phyloP scores from a whole-genome alignment of 164 flowering plant species.

The Liriodendron chinense region DNA sequence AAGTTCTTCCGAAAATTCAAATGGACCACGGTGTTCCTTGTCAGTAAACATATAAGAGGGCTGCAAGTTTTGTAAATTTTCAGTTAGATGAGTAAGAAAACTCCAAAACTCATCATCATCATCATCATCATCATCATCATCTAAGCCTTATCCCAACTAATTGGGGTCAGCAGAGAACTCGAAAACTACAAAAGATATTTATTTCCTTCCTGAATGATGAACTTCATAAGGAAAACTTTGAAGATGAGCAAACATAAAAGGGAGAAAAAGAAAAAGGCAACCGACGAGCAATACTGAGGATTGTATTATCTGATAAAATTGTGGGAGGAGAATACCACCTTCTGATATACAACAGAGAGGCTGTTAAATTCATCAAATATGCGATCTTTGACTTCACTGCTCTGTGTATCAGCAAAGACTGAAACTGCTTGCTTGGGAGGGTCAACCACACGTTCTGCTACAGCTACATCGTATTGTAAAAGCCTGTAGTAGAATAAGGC shows the following conservation, averaged over 20 bases:
- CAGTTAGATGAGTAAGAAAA: conserved; percentile 3
- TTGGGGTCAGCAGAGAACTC: no score
- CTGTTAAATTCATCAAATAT: conserved; percentile 98
- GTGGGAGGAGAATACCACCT: conserved; percentile 41
- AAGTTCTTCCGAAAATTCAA: conserved; percentile 88
- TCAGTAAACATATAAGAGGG: conserved; percentile 98
- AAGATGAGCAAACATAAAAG: not conserved
- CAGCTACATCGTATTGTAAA: conserved; percentile 68
- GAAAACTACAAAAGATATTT: not conserved
- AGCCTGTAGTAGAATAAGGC: conserved; percentile 97
- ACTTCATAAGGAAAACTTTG: not conserved
- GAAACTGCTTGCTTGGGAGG: conserved; percentile 99
- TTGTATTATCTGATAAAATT: not conserved
- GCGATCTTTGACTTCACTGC: conserved; percentile 94
- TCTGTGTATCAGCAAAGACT: conserved; percentile 95
- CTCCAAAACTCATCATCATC: not conserved
- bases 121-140: not conserved
- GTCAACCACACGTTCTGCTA: conserved; percentile 83
- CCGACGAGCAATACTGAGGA: not conserved
- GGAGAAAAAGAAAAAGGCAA: not conserved
- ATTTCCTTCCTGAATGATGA: not conserved
- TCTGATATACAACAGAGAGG: conserved; percentile 90
- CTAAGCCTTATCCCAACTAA: not conserved
- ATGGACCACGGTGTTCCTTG: conserved; percentile 91
- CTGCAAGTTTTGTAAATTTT: conserved; percentile 46